Evolutionary conservation across 306 rosid genomes (phyloP), one percentile per base, ranked within the genome.

Genomic region (Purshia tridentata): DNA sequence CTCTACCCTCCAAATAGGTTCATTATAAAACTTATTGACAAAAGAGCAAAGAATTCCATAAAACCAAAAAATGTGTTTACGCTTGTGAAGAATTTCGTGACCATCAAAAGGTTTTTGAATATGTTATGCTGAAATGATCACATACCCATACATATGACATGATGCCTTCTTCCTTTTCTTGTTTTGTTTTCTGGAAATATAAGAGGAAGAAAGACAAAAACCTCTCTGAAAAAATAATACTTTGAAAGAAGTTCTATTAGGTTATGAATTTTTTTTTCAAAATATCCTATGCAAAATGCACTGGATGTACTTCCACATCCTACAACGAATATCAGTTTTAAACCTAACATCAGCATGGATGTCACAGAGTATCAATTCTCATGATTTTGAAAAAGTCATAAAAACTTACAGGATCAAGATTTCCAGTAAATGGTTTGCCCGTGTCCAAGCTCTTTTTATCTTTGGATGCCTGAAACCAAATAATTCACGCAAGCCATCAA

Each of bases 221-320:
- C 3, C 15, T 13, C 2, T 29, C 29, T 60, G 20, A 18, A 67
- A 42, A 53, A 50, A 16, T 1, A 65, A 16, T 54, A 53, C 16
- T 18, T 14, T 49, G 39, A 48, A n/a, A 39, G 61, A 69, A 67
- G 58, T 16, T 58, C 13, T 29, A 1, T 29, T 41, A 50, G 9
- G 11, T 12, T 12, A 41, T 0, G 18, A 69, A 53, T 48, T 20
- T 29, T 29, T 7, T 6, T 13, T 0, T 1, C 6, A 20, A n/a
- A 12, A 54, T 12, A 48, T 58, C 13, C 13, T 37, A 57, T 29
- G 8, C 60, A 12, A 16, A 78, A 95, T 68, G 98, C 99, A 88
- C 99, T 95, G 87, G 91, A 95, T 40, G 98, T 95, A 76, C 99
- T 74, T 95, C 99, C n/a, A 95, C 97, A 86, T 94, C 99, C 99